A percentile compares a stretch with the other conserved stretches of the same genome.
These are phyloP conservation scores for Lenzites betulinus DNA, from an alignment of 768 basidiomycete species.

Conservation along the genomic window DNA sequence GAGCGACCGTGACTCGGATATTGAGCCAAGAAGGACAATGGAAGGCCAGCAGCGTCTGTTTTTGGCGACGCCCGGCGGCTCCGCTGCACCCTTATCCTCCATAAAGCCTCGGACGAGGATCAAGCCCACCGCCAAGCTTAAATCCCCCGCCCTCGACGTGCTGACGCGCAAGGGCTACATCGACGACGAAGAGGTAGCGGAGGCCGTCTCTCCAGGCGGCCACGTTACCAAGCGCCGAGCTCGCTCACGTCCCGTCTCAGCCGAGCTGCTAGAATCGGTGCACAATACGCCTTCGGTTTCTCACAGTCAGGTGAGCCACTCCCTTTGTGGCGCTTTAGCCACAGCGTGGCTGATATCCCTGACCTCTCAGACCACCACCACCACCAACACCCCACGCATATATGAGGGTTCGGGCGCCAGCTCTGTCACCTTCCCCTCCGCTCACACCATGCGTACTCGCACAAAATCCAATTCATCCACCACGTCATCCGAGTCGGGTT, in stretches of 20 bases:
- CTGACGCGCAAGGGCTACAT: constrained; percentile 16
- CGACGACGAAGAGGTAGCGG: constrained; percentile 31
- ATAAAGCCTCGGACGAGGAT: constrained; percentile 13
- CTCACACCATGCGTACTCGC: constrained; percentile 38
- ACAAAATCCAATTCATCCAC: constrained; percentile 38
- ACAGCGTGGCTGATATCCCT: constrained; percentile 17
- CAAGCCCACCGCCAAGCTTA: constrained; percentile 11
- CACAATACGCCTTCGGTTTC: constrained; percentile 35
- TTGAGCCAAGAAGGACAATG: constrained; percentile 24
- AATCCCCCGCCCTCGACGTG: constrained; percentile 24
- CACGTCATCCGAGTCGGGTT: constrained; percentile 51
- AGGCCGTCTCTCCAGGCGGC: constrained; percentile 67
- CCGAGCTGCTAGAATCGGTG: constrained; percentile 59
- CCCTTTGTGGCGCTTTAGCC: constrained; percentile 14
- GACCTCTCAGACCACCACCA: constrained; percentile 5
- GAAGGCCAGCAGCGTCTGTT: constrained; percentile 16
- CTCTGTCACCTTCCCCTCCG: constrained; percentile 41
- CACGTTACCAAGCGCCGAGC: constrained; percentile 77
- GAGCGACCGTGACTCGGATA: constrained; percentile 51
- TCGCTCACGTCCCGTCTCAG: constrained; percentile 69
- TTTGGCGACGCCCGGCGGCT: constrained; percentile 14
- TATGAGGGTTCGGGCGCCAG: constrained; percentile 27
- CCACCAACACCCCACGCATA: constrained; percentile 27
- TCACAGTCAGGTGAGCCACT: constrained; percentile 24
- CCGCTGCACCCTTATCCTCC: constrained; percentile 18